Percentiles rank a stretch among this genome's conserved stretches.
Evolutionary conservation across 75 land plant species (phyloP).

Genomic region (Chamaecyparis obtusa): DNA sequence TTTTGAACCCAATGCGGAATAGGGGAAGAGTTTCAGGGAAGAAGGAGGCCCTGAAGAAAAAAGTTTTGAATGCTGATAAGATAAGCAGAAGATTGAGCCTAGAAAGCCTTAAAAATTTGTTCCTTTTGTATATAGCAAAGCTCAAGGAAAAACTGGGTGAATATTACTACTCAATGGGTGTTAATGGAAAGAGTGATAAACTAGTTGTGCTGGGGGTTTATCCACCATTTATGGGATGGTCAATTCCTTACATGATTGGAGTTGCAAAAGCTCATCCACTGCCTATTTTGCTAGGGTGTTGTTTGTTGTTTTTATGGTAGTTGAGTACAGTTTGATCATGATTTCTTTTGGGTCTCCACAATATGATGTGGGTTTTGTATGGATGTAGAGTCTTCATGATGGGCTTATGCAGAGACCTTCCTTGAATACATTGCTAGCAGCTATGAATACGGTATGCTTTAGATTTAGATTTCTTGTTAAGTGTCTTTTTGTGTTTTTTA

Average conservation of each 20-base stretch:
- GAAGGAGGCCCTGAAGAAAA: background rate
- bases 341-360: slow-evolving; percentile 53
- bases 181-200: background rate
- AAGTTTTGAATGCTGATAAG: background rate
- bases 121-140: background rate
- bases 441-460: too few relatives aligned
- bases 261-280: slow-evolving; percentile 34
- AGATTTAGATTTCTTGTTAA: too few relatives aligned
- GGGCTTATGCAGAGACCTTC: slow-evolving; percentile 32
- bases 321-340: slow-evolving; percentile 76
- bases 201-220: background rate
- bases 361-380: slow-evolving; percentile 61
- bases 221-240: slow-evolving; percentile 14
- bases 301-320: slow-evolving; percentile 60
- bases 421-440: slow-evolving; percentile 48
- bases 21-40: background rate
- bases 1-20: background rate
- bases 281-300: slow-evolving; percentile 34
- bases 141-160: background rate
- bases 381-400: slow-evolving; percentile 31
- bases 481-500: too few relatives aligned
- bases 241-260: slow-evolving; percentile 6
- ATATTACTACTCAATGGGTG: background rate
- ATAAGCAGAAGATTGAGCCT: background rate
- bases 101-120: background rate